phyloP scores from a whole-genome alignment of 1,284 basidiomycete species.

The Peniophora sp. region DNA sequence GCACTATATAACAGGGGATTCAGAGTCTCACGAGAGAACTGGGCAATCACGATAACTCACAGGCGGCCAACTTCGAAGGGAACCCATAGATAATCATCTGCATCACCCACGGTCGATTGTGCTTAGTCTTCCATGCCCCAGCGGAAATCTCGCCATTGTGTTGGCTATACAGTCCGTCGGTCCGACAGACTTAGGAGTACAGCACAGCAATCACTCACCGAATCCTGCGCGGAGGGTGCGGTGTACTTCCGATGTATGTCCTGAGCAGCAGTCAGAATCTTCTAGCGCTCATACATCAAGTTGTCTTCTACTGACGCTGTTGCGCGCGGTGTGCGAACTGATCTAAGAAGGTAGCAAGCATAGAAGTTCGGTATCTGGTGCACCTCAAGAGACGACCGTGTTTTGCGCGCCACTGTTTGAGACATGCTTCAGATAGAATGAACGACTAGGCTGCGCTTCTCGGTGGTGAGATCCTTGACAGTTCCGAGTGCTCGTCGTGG shows the following conservation, averaged over 20 bases:
- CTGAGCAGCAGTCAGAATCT: slow-evolving; percentile 20
- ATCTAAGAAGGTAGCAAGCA: slow-evolving; percentile 83
- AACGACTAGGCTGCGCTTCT: not conserved
- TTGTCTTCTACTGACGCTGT: slow-evolving; percentile 40
- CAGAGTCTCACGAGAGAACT: too few species aligned
- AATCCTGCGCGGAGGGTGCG: slow-evolving; percentile 70
- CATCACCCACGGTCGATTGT: slow-evolving; percentile 81
- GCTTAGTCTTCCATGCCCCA: slow-evolving; percentile 70
- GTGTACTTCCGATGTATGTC: slow-evolving; percentile 80
- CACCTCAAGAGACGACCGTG: slow-evolving; percentile 33
- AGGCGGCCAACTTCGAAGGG: slow-evolving; percentile 75
- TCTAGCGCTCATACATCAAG: not conserved
- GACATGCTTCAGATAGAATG: not conserved
- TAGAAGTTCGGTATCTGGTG: slow-evolving; percentile 77
- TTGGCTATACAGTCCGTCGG: slow-evolving; percentile 36
- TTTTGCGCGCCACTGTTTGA: slow-evolving; percentile 8
- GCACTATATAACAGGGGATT: too few species aligned
- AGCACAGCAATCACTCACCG: slow-evolving; percentile 25
- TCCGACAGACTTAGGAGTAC: not conserved
- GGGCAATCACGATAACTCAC: too few species aligned
- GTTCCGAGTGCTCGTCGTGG: too few species aligned
- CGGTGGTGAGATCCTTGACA: too few species aligned
- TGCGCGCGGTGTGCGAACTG: slow-evolving; percentile 45
- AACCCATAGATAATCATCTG: slow-evolving; percentile 87
- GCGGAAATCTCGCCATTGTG: slow-evolving; percentile 79